Evolutionary conservation across 2,329 filamentous ascomycete species (phyloP).

Genomic region (Colletotrichum lindemuthianum): DNA sequence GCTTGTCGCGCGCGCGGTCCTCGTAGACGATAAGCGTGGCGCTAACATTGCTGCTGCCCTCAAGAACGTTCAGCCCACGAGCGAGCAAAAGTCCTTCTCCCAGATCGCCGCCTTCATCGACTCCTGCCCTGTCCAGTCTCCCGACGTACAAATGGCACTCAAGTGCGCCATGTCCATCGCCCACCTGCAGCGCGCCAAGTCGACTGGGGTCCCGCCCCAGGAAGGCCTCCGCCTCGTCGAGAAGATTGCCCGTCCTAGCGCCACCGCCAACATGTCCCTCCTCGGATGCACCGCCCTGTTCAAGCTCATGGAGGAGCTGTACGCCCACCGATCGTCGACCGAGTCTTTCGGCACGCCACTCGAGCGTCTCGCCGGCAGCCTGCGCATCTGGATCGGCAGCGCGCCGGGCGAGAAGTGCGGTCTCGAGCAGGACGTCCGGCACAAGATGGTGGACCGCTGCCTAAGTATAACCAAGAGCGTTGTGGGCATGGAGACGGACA

Average conservation of each 20-base stretch:
- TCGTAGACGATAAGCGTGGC: slow-evolving; percentile 64
- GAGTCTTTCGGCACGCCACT: slow-evolving; percentile 59
- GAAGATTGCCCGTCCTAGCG: slow-evolving; percentile 56
- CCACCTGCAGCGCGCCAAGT: slow-evolving; percentile 60
- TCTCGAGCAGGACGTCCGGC: slow-evolving; percentile 61
- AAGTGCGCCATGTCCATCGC: slow-evolving; percentile 70
- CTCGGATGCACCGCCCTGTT: slow-evolving; percentile 69
- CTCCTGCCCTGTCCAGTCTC: slow-evolving; percentile 54
- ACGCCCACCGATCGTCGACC: slow-evolving; percentile 57
- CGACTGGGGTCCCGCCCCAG: slow-evolving; percentile 50
- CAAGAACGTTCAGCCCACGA: slow-evolving; percentile 58
- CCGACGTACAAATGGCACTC: slow-evolving; percentile 66
- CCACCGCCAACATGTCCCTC: slow-evolving; percentile 59
- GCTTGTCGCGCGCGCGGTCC: slow-evolving; percentile 66
- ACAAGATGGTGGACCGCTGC: slow-evolving; percentile 65
- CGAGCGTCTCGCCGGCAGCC: slow-evolving; percentile 65
- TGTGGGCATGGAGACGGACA: slow-evolving; percentile 69
- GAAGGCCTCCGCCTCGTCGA: slow-evolving; percentile 60
- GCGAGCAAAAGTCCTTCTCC: slow-evolving; percentile 47
- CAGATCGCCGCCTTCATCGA: slow-evolving; percentile 56
- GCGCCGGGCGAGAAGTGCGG: slow-evolving; percentile 60
- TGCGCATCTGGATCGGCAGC: slow-evolving; percentile 71
- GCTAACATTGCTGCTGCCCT: slow-evolving; percentile 66
- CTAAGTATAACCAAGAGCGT: slow-evolving; percentile 64
- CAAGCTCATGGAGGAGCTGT: slow-evolving; percentile 65